phyloP scores from a whole-genome alignment of 2,329 filamentous ascomycete species.

The Trichocomaceae sp. region DNA sequence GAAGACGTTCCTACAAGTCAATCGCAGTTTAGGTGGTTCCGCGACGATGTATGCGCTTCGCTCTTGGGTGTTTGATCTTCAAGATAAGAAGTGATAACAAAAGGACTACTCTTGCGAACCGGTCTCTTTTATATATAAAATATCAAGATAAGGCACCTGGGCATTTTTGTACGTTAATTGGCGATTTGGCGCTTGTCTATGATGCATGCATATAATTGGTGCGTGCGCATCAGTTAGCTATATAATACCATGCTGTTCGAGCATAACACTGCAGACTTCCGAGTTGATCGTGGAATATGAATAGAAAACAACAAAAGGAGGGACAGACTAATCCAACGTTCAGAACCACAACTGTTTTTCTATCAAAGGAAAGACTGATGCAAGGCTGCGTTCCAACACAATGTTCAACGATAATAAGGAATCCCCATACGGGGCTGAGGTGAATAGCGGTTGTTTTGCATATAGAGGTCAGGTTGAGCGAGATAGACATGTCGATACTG shows the following conservation, averaged over 20 bases:
- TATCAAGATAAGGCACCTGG: no score
- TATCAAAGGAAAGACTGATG: no score
- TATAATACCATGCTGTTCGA: background rate
- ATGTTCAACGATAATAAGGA: no score
- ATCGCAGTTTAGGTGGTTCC: slow-evolving; percentile 9
- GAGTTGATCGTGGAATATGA: background rate
- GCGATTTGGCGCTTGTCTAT: no score
- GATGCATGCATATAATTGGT: no score
- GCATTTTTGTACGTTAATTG: no score
- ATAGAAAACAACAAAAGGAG: background rate
- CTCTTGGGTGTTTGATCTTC: slow-evolving; percentile 2
- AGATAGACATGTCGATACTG: background rate
- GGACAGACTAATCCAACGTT: background rate
- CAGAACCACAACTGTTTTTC: no score
- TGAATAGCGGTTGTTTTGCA: background rate
- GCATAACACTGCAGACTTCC: no score
- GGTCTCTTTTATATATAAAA: no score
- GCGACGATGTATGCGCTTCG: slow-evolving; percentile 9
- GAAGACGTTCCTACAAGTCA: slow-evolving; percentile 6
- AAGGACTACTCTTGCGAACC: no score
- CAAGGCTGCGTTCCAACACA: no score
- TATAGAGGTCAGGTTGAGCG: background rate
- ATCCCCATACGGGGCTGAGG: no score
- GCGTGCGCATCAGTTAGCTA: background rate
- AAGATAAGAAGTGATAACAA: background rate